phyloP scores from a whole-genome alignment of 805 yeast genomes.

The Yueomyces sinensis region DNA sequence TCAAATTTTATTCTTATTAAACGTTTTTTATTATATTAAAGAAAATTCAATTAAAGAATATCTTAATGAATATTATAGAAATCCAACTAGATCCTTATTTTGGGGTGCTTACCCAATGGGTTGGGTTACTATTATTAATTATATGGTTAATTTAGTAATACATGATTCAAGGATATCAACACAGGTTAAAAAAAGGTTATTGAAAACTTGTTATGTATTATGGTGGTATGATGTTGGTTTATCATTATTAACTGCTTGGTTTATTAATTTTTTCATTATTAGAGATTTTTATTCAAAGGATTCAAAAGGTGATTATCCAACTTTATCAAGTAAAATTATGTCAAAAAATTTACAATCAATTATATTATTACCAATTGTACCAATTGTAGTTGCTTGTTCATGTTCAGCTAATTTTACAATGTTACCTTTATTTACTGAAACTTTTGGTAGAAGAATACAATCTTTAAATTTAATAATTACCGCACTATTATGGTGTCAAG shows the following conservation, averaged over 20 bases:
- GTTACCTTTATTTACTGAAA: slow-evolving; percentile 29
- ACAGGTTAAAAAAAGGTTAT: slow-evolving; percentile 27
- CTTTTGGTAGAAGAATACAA: slow-evolving; percentile 27
- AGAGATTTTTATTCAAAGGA: slow-evolving; percentile 20
- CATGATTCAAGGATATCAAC: slow-evolving; percentile 2
- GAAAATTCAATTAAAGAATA: slow-evolving; percentile 12
- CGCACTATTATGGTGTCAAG: slow-evolving; percentile 55
- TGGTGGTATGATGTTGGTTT: slow-evolving; percentile 62
- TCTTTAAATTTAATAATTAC: slow-evolving; percentile 40
- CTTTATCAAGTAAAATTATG: slow-evolving; percentile 12
- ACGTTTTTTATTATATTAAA: slow-evolving; percentile 24
- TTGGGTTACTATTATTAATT: slow-evolving; percentile 47
- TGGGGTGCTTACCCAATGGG: slow-evolving; percentile 82
- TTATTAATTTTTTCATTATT: slow-evolving; percentile 40
- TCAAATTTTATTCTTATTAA: slow-evolving; percentile 29
- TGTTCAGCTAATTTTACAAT: slow-evolving; percentile 43
- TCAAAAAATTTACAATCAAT: slow-evolving; percentile 38
- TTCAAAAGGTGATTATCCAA: slow-evolving; percentile 2
- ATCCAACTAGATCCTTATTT: slow-evolving; percentile 41
- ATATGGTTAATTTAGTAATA: slow-evolving; percentile 34
- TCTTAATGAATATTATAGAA: slow-evolving; percentile 20
- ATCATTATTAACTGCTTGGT: slow-evolving; percentile 48
- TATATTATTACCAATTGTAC: slow-evolving; percentile 61
- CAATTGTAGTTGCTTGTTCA: slow-evolving; percentile 64
- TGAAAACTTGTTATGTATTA: slow-evolving; percentile 37